phyloP scores from a whole-genome alignment of 2,329 filamentous ascomycete genomes.

The Xylaria digitata region DNA sequence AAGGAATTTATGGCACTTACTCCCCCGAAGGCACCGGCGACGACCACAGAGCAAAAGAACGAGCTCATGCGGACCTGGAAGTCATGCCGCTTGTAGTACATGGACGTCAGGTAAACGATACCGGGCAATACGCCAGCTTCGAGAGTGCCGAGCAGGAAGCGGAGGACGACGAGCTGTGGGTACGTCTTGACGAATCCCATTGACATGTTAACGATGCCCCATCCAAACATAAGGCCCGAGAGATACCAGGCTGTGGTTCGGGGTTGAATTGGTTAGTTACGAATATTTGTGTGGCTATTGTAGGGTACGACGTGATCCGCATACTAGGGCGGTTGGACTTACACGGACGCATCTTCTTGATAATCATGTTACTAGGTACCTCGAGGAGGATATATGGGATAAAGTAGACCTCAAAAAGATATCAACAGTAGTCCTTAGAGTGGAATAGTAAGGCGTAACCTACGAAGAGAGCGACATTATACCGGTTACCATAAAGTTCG shows the following conservation, averaged over 20 bases:
- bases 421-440: neutral
- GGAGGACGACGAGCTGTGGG: conserved; percentile 54
- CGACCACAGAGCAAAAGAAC: conserved; percentile 57
- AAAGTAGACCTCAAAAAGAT: conserved; percentile 48
- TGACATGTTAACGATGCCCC: conserved; percentile 60
- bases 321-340: conserved; percentile 21
- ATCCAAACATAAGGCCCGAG: conserved; percentile 55
- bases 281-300: neutral
- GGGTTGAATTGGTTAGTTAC: neutral
- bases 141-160: conserved; percentile 58
- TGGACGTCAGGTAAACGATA: conserved; percentile 59
- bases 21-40: conserved; percentile 58
- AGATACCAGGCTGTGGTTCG: conserved; percentile 47
- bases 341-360: conserved; percentile 57
- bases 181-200: conserved; percentile 59
- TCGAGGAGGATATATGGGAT: conserved; percentile 59
- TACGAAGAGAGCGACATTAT: conserved; percentile 57
- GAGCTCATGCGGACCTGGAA: conserved; percentile 59
- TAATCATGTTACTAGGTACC: conserved; percentile 59
- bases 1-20: conserved; percentile 38
- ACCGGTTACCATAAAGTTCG: conserved; percentile 55
- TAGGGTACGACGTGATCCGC: no score
- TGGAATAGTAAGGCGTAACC: conserved; percentile 22
- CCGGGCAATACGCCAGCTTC: conserved; percentile 61
- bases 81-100: conserved; percentile 63